Percentiles rank a stretch among this genome's conserved stretches.
These are phyloP conservation scores for Metarhizium rileyi DNA, from an alignment of 2,329 filamentous ascomycete genomes.

Conservation along the genomic window DNA sequence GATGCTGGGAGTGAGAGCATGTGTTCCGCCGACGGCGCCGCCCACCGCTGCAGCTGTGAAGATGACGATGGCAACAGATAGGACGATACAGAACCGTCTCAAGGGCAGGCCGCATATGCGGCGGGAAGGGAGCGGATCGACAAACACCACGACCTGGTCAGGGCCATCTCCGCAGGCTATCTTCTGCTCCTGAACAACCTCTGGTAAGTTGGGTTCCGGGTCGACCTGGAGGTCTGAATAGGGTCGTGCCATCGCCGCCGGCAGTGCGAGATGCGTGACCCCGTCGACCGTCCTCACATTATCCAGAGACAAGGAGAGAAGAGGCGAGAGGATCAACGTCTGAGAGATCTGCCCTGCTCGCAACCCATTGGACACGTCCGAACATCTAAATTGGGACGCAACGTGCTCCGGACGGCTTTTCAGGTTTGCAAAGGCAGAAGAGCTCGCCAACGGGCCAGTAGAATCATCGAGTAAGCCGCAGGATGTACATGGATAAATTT, in stretches of 20 bases:
- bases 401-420: too few relatives aligned
- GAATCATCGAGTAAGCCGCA: too few relatives aligned
- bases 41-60: neutral
- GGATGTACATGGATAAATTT: too few relatives aligned
- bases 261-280: too few relatives aligned
- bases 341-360: too few relatives aligned
- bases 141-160: neutral
- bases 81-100: neutral
- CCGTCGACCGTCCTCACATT: too few relatives aligned
- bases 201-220: neutral
- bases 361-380: too few relatives aligned
- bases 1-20: neutral
- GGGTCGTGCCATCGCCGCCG: neutral
- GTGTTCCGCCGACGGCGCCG: neutral
- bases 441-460: too few relatives aligned
- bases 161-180: neutral
- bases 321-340: too few relatives aligned
- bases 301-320: too few relatives aligned
- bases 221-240: constrained; percentile 7
- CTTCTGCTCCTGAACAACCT: neutral
- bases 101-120: neutral
- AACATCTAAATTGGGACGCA: too few relatives aligned
- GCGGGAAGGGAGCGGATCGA: neutral
- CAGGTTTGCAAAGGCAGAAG: too few relatives aligned
- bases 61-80: neutral